Evolutionary conservation across 2,329 filamentous ascomycete species (phyloP), one percentile per base, ranked within the genome.

Genomic region (Rhynchosporium agropyri): DNA sequence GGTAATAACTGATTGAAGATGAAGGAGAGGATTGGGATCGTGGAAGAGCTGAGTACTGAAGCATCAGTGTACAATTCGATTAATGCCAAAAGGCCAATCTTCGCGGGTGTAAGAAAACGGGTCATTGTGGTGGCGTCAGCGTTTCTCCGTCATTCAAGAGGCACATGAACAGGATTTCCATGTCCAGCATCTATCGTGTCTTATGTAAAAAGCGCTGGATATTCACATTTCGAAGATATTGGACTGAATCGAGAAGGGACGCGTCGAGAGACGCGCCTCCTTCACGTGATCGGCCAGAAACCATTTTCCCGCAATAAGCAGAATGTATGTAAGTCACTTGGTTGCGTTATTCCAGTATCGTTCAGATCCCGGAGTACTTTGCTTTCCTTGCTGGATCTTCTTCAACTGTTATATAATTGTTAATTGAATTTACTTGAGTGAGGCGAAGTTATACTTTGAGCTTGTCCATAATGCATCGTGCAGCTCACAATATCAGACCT

Each of bases 41-140:
- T 87, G n/a, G 89, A 87, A 56, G 84, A 81, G 64, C 84, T 86
- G 2, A 89, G 88, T 15, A 93, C 83, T 2, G 82, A 79, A 28
- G 86, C 87, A 67, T 90, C 87, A 43, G 86, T 85, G 76, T 99
- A 98, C 60, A 97, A 82, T 70, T 92, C 86, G 58, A 95, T 84
- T 59, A 99, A 84, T 60, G 87, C 85, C 61, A 98, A 83, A 29
- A 97, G 82, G 72, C 89, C 89, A 69, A 98, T 84, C 74, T 95
- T 96, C 69, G 91, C 88, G 12, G 94, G 91, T n/a, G 91, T 96
- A 51, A 98, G 83, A 76, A 89, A 96, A 62, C 90, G 89, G 71
- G 89, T 84, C 89, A 94, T 96, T 48, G 26, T 64, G 55, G 62
- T 38, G 38, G 36, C 3, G 53, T 51, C 20, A 9, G 43, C 36